Base-by-base conservation (phyloP, 2,329 filamentous ascomycete species). In the Periconia sp. region DNA sequence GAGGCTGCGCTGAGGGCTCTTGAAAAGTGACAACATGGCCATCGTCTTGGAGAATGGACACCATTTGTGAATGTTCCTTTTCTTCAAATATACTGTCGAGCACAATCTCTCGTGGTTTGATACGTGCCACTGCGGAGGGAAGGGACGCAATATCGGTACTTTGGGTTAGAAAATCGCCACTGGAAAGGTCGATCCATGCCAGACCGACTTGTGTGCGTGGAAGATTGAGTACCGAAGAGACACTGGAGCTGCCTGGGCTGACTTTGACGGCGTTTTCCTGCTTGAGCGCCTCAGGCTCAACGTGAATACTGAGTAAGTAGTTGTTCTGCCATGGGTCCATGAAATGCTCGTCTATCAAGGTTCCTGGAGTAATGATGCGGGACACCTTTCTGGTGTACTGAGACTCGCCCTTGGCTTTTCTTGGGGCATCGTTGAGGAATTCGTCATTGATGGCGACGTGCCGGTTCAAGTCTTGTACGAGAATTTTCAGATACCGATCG, bases 381-480 rank as follows among this genome's bases (percentile, higher is more conserved):
- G 90, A 85, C 14, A 99, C 91, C 62, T 81, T 86, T 23, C 94
- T 88, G 70, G 95, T 89, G 71, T 94, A 95, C 79, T 93, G 81
- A 58, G 93, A 77, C 3, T 91, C 91, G 14, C 90, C 90, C 69
- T 88, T 93, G 59, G 88, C 77, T 73, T 85, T 91, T 52, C 85
- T 85, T 3, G 86, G 80, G 5, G 84, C 80, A 58, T 86, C 82
- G 65, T 94, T 90, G 17, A 89, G 86, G 64, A 95, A 93, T 72
- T 99, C 94, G 71, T 99, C 93, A 45, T 91, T 92, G 59, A 99
- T 89, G 45, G 94, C 94, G 57, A 99, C 94, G 74, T 95, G 91
- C 67, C 90, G 89, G 71, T 89, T 90, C 44, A 94, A 77, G 69
- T 97, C 94, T 71, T 96, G 89, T 2, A 99, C 94, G 18, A 99